Conservation (phyloP, 176 grass and related monocot species). For the Zea luxurians region DNA sequence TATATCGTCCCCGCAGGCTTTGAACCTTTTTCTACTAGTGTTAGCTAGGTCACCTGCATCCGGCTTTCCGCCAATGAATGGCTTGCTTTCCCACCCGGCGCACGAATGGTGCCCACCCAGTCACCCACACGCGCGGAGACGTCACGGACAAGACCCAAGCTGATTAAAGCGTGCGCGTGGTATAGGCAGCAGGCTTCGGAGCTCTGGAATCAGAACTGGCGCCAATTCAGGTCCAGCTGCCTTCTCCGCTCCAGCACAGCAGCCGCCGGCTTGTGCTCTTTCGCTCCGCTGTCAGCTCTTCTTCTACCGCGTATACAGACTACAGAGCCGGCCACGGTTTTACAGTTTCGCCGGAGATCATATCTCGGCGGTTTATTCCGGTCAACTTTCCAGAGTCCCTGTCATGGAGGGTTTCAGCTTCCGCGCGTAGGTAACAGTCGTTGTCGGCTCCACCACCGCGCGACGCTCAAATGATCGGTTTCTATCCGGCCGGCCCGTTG, state of each 20-base stretch:
- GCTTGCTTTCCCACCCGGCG: conserved; percentile 10
- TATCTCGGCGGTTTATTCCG: neutral
- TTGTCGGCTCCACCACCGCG: conserved; percentile 26
- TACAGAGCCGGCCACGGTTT: neutral
- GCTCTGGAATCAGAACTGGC: neutral
- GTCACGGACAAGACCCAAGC: neutral
- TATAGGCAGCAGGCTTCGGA: neutral
- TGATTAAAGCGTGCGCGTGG: neutral
- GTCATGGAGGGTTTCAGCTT: neutral
- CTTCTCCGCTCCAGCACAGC: neutral
- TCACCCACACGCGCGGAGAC: neutral
- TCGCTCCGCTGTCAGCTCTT: neutral
- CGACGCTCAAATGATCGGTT: neutral
- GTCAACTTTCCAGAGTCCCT: conserved; percentile 10
- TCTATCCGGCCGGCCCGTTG: neutral
- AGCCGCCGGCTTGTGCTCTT: neutral
- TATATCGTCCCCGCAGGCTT: too few species aligned
- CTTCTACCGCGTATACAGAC: neutral
- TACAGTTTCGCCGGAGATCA: neutral
- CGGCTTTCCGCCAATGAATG: conserved; percentile 36
- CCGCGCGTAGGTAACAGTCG: conserved; percentile 40
- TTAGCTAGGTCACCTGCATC: conserved; percentile 19
- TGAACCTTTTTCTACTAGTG: too few species aligned
- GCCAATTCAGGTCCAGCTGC: conserved; percentile 6
- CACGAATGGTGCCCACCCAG: conserved; percentile 11